Percentiles rank a stretch among this genome's conserved stretches.
Evolutionary conservation across 805 yeast species (phyloP).

Genomic region (Starmerella bombicola): DNA sequence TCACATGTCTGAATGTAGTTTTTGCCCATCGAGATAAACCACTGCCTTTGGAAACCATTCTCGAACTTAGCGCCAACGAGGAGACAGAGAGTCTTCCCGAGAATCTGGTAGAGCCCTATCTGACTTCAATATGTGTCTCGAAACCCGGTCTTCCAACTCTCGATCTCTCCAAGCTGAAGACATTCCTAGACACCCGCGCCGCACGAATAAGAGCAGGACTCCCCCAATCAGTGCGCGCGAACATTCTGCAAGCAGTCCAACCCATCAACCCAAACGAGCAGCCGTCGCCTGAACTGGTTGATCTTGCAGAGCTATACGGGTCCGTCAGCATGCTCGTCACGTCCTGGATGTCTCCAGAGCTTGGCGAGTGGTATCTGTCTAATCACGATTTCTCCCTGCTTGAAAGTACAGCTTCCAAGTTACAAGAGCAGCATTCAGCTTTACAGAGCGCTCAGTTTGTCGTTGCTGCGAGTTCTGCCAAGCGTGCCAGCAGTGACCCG

Average conservation of each 20-base stretch:
- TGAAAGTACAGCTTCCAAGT: constrained; percentile 14
- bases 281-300: constrained; percentile 15
- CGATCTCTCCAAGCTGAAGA: constrained; percentile 16
- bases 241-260: constrained; percentile 11
- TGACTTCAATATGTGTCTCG: constrained; percentile 12
- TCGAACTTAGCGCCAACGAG: constrained; percentile 17
- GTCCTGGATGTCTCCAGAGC: constrained; percentile 20
- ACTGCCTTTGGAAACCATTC: constrained; percentile 24
- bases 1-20: constrained; percentile 22
- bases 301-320: constrained; percentile 12
- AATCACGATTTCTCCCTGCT: constrained; percentile 22
- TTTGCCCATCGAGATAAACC: constrained; percentile 12
- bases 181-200: constrained; percentile 17
- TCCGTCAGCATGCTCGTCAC: constrained; percentile 21
- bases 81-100: constrained; percentile 15
- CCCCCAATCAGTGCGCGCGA: constrained; percentile 16
- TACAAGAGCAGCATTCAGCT: constrained; percentile 7
- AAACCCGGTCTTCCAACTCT: constrained; percentile 2
- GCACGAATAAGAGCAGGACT: constrained; percentile 13
- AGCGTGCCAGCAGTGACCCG: neutral
- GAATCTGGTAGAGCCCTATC: constrained; percentile 6
- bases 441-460: constrained; percentile 14
- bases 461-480: neutral
- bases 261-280: constrained; percentile 17
- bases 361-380: constrained; percentile 16